Percentiles rank a stretch among this genome's conserved stretches.
Conservation (phyloP, 2,329 filamentous ascomycete species). For the Neurospora sp. region DNA sequence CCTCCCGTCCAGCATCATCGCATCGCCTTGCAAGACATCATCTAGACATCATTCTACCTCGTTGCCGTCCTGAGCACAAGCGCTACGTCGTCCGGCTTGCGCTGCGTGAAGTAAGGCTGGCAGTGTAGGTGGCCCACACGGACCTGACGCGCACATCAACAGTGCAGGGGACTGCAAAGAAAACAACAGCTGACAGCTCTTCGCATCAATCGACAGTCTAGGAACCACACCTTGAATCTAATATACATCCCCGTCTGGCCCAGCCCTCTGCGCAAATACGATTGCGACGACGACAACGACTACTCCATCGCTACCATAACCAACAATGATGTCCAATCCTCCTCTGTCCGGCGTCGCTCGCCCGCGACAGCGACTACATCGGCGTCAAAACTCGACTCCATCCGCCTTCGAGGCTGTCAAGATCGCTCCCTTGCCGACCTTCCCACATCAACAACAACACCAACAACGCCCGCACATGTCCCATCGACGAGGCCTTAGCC, state of each 20-base stretch:
- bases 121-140: background rate
- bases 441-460: constrained; percentile 37
- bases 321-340: constrained; percentile 31
- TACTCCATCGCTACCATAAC: constrained; percentile 19
- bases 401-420: constrained; percentile 66
- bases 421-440: constrained; percentile 54
- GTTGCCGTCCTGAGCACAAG: constrained; percentile 40
- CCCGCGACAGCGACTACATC: constrained; percentile 64
- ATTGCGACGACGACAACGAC: constrained; percentile 26
- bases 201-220: constrained; percentile 16
- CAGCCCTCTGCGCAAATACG: constrained; percentile 34
- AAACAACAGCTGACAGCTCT: constrained; percentile 3
- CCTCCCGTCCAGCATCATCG: background rate
- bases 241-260: constrained; percentile 7
- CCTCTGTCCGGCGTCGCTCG: constrained; percentile 57
- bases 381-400: constrained; percentile 81
- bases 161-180: constrained; percentile 19
- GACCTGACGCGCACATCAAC: background rate
- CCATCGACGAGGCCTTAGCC: constrained; percentile 76
- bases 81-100: constrained; percentile 75
- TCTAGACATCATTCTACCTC: constrained; percentile 20
- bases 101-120: constrained; percentile 61
- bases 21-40: constrained; percentile 4
- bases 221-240: constrained; percentile 16
- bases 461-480: constrained; percentile 32